A percentile compares a stretch with the other conserved stretches of the same genome.
Conservation (phyloP, 352 stramenopile genomes). For the Phytophthora pini region DNA sequence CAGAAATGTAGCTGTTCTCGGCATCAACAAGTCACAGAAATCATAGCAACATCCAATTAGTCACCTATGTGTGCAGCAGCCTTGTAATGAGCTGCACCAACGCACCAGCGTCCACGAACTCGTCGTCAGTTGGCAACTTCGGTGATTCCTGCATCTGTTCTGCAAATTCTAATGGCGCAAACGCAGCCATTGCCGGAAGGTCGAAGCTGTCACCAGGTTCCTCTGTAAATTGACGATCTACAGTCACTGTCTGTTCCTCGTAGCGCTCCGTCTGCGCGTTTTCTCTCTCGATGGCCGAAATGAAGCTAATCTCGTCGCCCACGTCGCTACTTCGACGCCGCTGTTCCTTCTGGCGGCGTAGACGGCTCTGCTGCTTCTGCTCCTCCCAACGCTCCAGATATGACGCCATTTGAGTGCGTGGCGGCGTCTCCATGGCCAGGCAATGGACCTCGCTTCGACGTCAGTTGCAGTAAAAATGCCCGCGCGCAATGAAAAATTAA, state of each 20-base stretch:
- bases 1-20: conserved; percentile 46
- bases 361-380: conserved; percentile 52
- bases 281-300: conserved; percentile 40
- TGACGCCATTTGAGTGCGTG: conserved; percentile 40
- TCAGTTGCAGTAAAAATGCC: conserved; percentile 5
- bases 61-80: not conserved
- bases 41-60: not conserved
- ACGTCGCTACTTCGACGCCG: conserved; percentile 24
- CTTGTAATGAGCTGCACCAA: conserved; percentile 3
- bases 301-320: conserved; percentile 39
- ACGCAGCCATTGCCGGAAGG: conserved; percentile 41
- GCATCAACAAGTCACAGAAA: conserved; percentile 1
- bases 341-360: conserved; percentile 25
- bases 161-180: conserved; percentile 24
- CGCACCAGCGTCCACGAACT: conserved; percentile 80
- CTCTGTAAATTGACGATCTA: not conserved
- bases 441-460: not conserved
- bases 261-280: conserved; percentile 11
- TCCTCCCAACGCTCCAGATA: conserved; percentile 62
- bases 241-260: not conserved
- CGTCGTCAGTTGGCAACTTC: conserved; percentile 46
- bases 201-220: conserved; percentile 37
- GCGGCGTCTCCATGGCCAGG: conserved; percentile 35
- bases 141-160: conserved; percentile 13
- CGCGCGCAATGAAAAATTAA: conserved; percentile 1